phyloP scores from a whole-genome alignment of 495 filamentous ascomycete genomes.

The Mytilinidion resinicola region DNA sequence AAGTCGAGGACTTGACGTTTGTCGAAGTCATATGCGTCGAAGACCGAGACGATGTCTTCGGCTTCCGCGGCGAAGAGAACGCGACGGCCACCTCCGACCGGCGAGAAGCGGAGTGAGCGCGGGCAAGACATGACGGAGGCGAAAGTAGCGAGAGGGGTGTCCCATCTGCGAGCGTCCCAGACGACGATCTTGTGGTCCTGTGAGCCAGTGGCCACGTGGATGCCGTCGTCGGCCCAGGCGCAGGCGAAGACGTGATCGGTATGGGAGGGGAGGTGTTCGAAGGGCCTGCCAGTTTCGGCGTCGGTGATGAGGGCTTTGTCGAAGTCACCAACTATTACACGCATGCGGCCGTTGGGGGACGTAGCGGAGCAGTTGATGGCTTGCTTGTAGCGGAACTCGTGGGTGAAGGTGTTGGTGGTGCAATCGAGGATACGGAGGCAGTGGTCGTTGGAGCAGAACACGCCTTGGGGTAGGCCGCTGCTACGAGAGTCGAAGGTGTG shows the following conservation, averaged over 20 bases:
- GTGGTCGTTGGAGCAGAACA: conserved; percentile 80
- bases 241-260: conserved; percentile 82
- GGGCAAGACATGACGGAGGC: conserved; percentile 72
- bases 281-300: conserved; percentile 52
- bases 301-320: conserved; percentile 54
- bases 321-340: conserved; percentile 68
- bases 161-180: conserved; percentile 78
- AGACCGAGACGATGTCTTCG: conserved; percentile 72
- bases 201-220: conserved; percentile 81
- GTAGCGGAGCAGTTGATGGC: conserved; percentile 81
- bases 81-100: conserved; percentile 64
- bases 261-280: conserved; percentile 60
- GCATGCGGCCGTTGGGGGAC: conserved; percentile 70
- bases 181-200: conserved; percentile 82
- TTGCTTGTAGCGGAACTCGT: conserved; percentile 54
- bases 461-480: conserved; percentile 56
- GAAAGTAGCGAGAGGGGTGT: conserved; percentile 54
- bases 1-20: conserved; percentile 71
- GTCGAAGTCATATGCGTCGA: conserved; percentile 56
- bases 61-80: conserved; percentile 76
- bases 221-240: conserved; percentile 85
- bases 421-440: conserved; percentile 71
- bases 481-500: conserved; percentile 59
- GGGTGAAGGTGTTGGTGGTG: conserved; percentile 58
- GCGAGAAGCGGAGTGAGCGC: conserved; percentile 73